phyloP scores from a whole-genome alignment of 2,329 filamentous ascomycete species.

The Byssothecium circinans region DNA sequence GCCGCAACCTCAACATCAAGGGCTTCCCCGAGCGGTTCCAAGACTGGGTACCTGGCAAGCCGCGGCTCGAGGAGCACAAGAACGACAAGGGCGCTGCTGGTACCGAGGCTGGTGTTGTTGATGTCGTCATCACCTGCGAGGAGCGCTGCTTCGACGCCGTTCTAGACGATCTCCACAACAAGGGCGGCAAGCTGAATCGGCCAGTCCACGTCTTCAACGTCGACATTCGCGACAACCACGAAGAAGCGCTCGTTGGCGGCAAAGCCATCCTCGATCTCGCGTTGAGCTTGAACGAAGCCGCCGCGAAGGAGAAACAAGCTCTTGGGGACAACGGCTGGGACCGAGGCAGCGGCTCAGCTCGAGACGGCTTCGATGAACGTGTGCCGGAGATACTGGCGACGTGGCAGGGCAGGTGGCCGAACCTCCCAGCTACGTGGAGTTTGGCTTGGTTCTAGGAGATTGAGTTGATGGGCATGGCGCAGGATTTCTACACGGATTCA shows the following conservation, averaged over 20 bases:
- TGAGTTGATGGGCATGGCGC: not conserved
- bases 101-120: conserved; percentile 85
- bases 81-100: conserved; percentile 76
- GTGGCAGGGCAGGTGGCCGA: conserved; percentile 96
- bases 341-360: conserved; percentile 57
- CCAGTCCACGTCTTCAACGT: conserved; percentile 98
- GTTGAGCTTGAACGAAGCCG: conserved; percentile 77
- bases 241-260: conserved; percentile 89
- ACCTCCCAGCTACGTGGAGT: conserved; percentile 89
- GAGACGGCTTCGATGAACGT: conserved; percentile 83
- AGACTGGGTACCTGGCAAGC: conserved; percentile 89
- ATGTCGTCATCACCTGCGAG: conserved; percentile 95
- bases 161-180: conserved; percentile 84
- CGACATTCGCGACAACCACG: conserved; percentile 97
- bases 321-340: conserved; percentile 69
- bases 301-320: conserved; percentile 71
- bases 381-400: conserved; percentile 88
- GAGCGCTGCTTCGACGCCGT: conserved; percentile 98
- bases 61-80: conserved; percentile 71
- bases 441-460: conserved; percentile 78
- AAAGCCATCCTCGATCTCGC: conserved; percentile 91
- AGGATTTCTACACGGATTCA: conserved; percentile 2
- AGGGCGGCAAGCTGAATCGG: conserved; percentile 83
- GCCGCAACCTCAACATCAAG: conserved; percentile 87
- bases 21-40: conserved; percentile 97